Evolutionary conservation across 2,329 filamentous ascomycete species (phyloP), one percentile per base, ranked within the genome.

Genomic region (Fusarium graminum): DNA sequence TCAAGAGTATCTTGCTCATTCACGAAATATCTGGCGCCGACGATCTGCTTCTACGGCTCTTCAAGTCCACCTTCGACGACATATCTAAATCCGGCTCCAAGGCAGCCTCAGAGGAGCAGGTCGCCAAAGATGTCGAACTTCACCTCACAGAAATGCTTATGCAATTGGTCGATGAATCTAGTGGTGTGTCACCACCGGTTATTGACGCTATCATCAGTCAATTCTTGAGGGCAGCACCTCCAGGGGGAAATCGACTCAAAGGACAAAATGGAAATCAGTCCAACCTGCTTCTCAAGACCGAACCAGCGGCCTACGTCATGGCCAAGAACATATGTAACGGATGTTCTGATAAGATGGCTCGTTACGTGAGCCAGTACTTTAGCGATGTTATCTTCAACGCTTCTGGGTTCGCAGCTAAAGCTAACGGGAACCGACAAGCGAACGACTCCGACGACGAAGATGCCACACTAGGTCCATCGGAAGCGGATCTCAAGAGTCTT

Each of bases 201-300:
- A 88, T 97, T 19, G 94, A 99, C 75, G 89, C 94, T 29, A 93
- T 99, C 70, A 92, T 99, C 75, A 94, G 94, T 9, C 96, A 99
- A 76, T 99, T 99, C 73, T 82, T 99, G 54, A 89, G 95, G 70
- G 93, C 94, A 4, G 93, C 93, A 49, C 91, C 93, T 0, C 88
- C 86, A 0, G 86, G 84, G 16, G 82, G 88, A 41, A 84, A 82
- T 62, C 89, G 86, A 73, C 85, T 83, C 67, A 89, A 87, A 72
- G 84, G 87, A 30, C 74, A 88, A 11, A 92, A 94, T 73, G 88
- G 88, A 40, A 93, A 88, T 72, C 94, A 97, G 75, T 92, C 90
- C 1, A 97, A 92, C 0, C 83, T 97, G 17, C 82, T 92, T n/a
- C 82, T 92, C 52, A 97, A 96, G 74, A 91, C 95, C 65, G 91